phyloP scores from a whole-genome alignment of 306 rosid genomes.

The Datisca glomerata region DNA sequence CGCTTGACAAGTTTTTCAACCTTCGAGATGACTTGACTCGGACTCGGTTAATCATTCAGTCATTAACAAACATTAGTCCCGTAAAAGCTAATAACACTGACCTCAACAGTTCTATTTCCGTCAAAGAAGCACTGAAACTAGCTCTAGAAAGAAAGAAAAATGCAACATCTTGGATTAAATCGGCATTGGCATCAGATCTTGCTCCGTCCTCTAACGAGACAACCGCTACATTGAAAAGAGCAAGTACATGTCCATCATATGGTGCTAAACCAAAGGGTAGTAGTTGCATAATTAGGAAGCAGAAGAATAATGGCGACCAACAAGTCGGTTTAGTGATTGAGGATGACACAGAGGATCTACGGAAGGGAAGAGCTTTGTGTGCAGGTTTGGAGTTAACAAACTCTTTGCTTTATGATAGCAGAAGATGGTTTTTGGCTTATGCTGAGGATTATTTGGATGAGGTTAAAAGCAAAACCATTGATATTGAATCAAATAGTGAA shows the following conservation, averaged over 20 bases:
- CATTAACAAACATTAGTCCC: conserved; percentile 9
- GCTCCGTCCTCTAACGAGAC: conserved; percentile 10
- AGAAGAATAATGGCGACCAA: not conserved
- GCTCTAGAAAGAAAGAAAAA: conserved; percentile 20
- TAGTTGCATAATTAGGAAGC: conserved; percentile 1
- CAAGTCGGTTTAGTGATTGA: conserved; percentile 8
- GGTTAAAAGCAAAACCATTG: conserved; percentile 8
- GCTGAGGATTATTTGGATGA: conserved; percentile 25
- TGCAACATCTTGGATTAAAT: conserved; percentile 21
- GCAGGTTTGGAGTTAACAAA: conserved; percentile 11
- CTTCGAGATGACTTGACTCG: conserved; percentile 15
- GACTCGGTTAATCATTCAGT: conserved; percentile 8
- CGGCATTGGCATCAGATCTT: conserved; percentile 22
- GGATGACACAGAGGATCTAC: conserved; percentile 12
- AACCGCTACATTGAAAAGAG: not conserved
- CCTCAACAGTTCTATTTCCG: conserved; percentile 3
- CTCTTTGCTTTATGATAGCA: conserved; percentile 13
- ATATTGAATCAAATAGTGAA: conserved; percentile 13
- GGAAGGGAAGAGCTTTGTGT: conserved; percentile 15
- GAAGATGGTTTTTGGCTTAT: conserved; percentile 22
- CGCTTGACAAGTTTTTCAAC: conserved; percentile 13
- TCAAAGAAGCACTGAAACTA: conserved; percentile 14
- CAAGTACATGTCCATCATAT: conserved; percentile 2
- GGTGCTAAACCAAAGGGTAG: conserved; percentile 13
- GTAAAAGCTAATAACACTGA: conserved; percentile 9